Evolutionary conservation across 352 stramenopile genomes (phyloP), one percentile per base, ranked within the genome.

Genomic region (Globisporangium megalacanthum): DNA sequence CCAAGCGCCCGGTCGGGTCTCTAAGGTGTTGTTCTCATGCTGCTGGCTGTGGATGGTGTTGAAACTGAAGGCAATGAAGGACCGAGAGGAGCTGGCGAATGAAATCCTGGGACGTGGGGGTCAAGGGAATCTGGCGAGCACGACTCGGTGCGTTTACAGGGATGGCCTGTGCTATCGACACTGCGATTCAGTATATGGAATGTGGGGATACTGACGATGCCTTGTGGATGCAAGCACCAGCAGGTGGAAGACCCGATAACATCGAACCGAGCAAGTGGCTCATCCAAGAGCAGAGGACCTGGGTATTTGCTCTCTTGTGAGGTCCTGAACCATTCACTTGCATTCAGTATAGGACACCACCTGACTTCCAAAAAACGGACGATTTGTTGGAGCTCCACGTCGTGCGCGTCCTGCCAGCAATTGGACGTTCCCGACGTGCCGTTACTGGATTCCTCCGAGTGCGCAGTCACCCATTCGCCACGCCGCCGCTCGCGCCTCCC

Each of bases 1-100:
- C 25, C 25, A 29, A 29, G 25, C 25, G 25, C 25, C 1, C 25
- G 4, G 25, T 29, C 25, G 25, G 25, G 1, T 29, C 25, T 47
- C 41, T 29, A 4, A 36, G 20, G 35, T 15, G 19, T 20, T 0
- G 31, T 17, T 36, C 0, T 53, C 17, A 47, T 39, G 31, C 45
- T 54, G 19, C 17, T 53, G 33, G 29, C 17, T 31, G 2, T 60
- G 10, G 5, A n/a, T 41, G 52, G 29, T 20, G 10, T 54, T 93
- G 85, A 94, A 94, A 91, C 55, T 94, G 54, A 92, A 92, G 65
- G 85, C 85, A 47, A 64, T 94, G 33, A 91, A 90, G 71, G 59
- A 88, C 53, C 67, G 4, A 4, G 25, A 29, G 4, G 25, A 4
- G 4, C 25, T 94, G 52, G 67, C 81, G 10, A 66, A 83, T 50